Evolutionary conservation across 306 rosid species (phyloP), one percentile per base, ranked within the genome.

Genomic region (Lathyrus tuberosus): DNA sequence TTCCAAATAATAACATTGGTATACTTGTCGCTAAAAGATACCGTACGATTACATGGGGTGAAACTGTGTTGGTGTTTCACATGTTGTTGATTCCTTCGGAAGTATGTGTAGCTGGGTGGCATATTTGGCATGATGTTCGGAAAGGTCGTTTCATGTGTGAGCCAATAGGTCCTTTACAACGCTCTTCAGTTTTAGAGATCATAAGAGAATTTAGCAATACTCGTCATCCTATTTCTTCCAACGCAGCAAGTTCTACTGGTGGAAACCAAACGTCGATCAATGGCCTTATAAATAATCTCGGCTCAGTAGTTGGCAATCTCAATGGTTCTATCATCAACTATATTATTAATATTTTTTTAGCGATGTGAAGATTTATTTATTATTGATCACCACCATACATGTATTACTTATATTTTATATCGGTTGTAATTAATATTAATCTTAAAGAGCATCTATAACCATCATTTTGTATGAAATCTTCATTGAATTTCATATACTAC

Each of bases 261-360:
- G 30, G 31, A 5, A 15, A 40, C 35, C 20, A 20, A 12, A 6
- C 31, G 6, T 4, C 14, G 12, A 65, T 3, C 56, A 44, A n/a
- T 8, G n/a, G 57, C 26, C 38, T n/a, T 26, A 44, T 65, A 44
- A 26, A 65, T 51, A 65, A 44, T 43, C 49, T 33, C 3, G 38
- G 20, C 38, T 8, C 67, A 0, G 49, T 64, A 18, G 0, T 13
- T 42, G 57, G 57, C n/a, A 1, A 6, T 44, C 13, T 65, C 35
- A 43, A 65, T 24, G 24, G 70, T 14, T 14, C 70, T 14, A 65
- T 56, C 6, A 65, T 56, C 14, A 11, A 42, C 41, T 43, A 65
- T 51, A 24, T 24, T 24, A 24, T 24, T 24, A 24, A 24, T 24
- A 24, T 24, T 24, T 24, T 24, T 24, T 24, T 24, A 24, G 1